Evolutionary conservation across 805 yeast genomes (phyloP).

Genomic region (Zygotorulaspora danielsina): DNA sequence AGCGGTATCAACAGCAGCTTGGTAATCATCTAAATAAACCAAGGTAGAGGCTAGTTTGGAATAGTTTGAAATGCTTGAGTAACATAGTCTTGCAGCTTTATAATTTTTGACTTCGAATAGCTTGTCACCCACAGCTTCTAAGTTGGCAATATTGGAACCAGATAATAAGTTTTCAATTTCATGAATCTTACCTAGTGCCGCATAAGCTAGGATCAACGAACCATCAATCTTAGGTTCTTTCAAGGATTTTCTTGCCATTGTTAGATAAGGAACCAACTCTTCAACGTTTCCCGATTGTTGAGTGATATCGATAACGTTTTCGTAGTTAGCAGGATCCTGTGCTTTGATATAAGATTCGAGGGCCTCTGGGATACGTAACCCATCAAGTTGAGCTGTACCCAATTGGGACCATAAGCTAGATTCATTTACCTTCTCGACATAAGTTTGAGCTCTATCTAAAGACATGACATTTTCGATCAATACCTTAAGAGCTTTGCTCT

Average conservation of each 20-base stretch:
- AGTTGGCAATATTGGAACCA: conserved; percentile 88
- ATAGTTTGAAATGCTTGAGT: conserved; percentile 83
- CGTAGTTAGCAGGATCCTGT: conserved; percentile 83
- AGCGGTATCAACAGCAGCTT: conserved; percentile 97
- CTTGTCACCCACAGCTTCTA: conserved; percentile 88
- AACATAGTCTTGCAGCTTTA: conserved; percentile 88
- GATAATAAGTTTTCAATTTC: conserved; percentile 83
- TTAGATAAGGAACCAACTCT: conserved; percentile 78
- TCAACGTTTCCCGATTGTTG: conserved; percentile 96
- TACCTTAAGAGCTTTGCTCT: conserved; percentile 78
- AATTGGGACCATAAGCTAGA: conserved; percentile 91
- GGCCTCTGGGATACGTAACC: conserved; percentile 86
- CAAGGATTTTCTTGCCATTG: conserved; percentile 86
- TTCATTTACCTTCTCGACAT: conserved; percentile 82
- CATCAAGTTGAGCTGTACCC: conserved; percentile 94
- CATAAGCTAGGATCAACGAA: conserved; percentile 82
- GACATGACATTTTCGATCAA: conserved; percentile 91
- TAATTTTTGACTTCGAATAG: conserved; percentile 76
- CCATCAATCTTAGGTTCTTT: conserved; percentile 94
- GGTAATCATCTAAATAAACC: conserved; percentile 87
- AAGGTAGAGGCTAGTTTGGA: conserved; percentile 95
- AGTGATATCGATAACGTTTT: conserved; percentile 88
- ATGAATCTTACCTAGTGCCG: conserved; percentile 64
- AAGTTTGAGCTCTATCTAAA: conserved; percentile 88
- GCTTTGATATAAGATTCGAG: conserved; percentile 89